Base-by-base conservation (phyloP, 805 yeast genomes). In the Isabelozyma pseudorhagii region DNA sequence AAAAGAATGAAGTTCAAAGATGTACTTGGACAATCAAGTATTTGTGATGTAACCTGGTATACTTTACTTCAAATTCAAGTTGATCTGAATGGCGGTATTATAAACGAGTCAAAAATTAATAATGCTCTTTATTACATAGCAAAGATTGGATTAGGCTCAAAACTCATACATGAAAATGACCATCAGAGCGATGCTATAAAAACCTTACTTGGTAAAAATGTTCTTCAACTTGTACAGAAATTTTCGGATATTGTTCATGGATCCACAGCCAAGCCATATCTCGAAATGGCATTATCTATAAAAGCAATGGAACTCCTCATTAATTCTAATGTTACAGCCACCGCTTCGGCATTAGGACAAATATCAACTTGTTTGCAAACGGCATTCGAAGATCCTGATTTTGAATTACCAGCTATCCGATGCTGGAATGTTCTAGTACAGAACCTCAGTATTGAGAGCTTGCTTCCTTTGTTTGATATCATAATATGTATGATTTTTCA, bases 211-310 rank as follows among this genome's bases (percentile, higher is more conserved):
- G 82, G 79, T 25, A 80, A 79, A 41, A 79, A 83, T 59, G 82
- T 89, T 3, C 69, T 91, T 11, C 96, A 92, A 50, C 73, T 91
- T 14, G 85, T 89, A 4, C 93, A 88, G 53, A 77, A 81, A 42
- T 88, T 92, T 57, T 85, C 96, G 5, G 91, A 89, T 54, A 82
- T 84, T 18, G 82, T 92, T 38, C 86, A 89, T 58, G 94, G 94
- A 0, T 76, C 81, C 39, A 31, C 36, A 31, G 36, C 36, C 1
- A 83, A 82, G 42, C 89, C 96, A 0, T 85, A 79, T 56, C 72
- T 85, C 46, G 91, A 87, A 45, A 90, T 88, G 60, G 71, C 84
- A 1, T 78, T 81, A 38, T 85, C 93, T 1, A 74, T 93, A 2
- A 73, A 82, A 49, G 97, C 97, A 0, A 79, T 93, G 29, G 81